These are phyloP conservation scores for Xylariales sp. DNA, from an alignment of 2,329 filamentous ascomycete species.

Conservation along the genomic window DNA sequence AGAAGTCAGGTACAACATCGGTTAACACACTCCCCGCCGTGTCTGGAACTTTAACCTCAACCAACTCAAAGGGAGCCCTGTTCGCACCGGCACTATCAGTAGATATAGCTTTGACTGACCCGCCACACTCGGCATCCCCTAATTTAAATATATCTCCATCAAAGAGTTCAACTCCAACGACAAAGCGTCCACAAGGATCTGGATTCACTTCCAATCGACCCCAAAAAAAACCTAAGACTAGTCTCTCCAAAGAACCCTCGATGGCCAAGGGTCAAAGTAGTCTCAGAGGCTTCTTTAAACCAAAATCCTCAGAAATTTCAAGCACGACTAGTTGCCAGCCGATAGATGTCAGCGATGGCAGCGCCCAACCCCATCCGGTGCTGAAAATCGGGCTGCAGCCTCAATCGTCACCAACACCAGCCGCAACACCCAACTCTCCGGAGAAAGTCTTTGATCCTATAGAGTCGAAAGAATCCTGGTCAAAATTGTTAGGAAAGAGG, in stretches of 20 bases:
- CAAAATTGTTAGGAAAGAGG: slow-evolving; percentile 73
- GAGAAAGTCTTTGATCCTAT: slow-evolving; percentile 62
- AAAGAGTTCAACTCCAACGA: too few relatives aligned
- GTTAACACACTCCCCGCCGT: slow-evolving; percentile 36
- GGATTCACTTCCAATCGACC: slow-evolving; percentile 18
- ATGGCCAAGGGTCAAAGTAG: slow-evolving; percentile 44
- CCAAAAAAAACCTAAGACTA: slow-evolving; percentile 32
- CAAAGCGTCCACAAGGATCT: slow-evolving; percentile 24
- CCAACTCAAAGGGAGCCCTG: slow-evolving; percentile 4
- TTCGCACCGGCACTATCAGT: neutral
- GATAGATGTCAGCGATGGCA: too few relatives aligned
- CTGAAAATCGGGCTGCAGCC: too few relatives aligned
- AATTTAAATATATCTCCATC: too few relatives aligned
- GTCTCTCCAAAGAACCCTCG: slow-evolving; percentile 27
- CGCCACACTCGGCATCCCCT: too few relatives aligned
- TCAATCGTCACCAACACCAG: too few relatives aligned
- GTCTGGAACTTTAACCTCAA: slow-evolving; percentile 12
- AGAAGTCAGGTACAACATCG: too few relatives aligned
- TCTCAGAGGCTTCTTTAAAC: slow-evolving; percentile 76
- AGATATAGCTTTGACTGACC: too few relatives aligned
- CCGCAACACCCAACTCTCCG: slow-evolving; percentile 7
- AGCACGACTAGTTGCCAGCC: too few relatives aligned
- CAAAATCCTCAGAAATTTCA: slow-evolving; percentile 35
- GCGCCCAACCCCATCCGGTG: too few relatives aligned
- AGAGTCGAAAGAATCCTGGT: slow-evolving; percentile 77